These are phyloP conservation scores for Lactarius tabidus DNA, from an alignment of 768 basidiomycete species.

Conservation along the genomic window DNA sequence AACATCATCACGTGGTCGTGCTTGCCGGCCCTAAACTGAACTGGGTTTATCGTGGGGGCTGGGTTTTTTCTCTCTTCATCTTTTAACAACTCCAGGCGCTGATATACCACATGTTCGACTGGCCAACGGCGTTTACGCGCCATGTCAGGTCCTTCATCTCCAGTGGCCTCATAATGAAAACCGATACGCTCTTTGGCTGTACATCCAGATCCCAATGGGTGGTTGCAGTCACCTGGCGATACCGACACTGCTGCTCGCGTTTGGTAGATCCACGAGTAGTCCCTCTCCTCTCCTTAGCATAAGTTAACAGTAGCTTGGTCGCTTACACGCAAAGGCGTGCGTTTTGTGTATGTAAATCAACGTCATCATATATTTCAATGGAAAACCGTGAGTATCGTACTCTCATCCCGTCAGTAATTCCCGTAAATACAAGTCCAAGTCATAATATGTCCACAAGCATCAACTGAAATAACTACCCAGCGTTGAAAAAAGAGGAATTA, in stretches of 20 bases:
- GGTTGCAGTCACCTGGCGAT: conserved; percentile 27
- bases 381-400: background rate
- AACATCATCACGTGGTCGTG: background rate
- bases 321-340: background rate
- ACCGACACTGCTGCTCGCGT: conserved; percentile 6
- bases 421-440: background rate
- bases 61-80: conserved; percentile 4
- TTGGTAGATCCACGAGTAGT: background rate
- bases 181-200: conserved; percentile 28
- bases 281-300: background rate
- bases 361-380: background rate
- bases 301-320: background rate
- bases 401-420: background rate
- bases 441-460: background rate
- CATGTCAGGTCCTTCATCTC: conserved; percentile 24
- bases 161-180: conserved; percentile 25
- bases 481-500: background rate
- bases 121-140: conserved; percentile 9
- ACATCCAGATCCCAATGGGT: conserved; percentile 22
- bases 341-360: background rate
- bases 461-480: background rate
- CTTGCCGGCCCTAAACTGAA: conserved; percentile 13
- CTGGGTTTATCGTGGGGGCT: background rate
- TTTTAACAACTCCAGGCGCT: conserved; percentile 28
- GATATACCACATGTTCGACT: conserved; percentile 29